phyloP scores from a whole-genome alignment of 768 basidiomycete species.

The Coprinopsis sp. region DNA sequence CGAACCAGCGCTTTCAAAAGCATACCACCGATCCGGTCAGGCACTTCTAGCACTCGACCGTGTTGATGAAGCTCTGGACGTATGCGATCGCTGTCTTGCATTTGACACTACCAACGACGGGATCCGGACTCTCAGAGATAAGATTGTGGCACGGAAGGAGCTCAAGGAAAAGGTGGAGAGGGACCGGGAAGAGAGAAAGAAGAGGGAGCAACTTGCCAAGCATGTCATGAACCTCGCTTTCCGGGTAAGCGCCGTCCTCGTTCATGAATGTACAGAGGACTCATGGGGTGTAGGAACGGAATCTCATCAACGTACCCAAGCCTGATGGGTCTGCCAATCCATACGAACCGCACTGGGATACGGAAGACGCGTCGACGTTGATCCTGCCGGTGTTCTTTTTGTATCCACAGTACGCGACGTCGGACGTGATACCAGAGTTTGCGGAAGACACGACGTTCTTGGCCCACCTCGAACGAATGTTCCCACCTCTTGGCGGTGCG shows the following conservation, averaged over 20 bases:
- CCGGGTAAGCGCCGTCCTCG: slow-evolving; percentile 41
- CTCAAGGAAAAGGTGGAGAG: slow-evolving; percentile 48
- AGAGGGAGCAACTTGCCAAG: slow-evolving; percentile 49
- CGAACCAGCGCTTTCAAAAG: slow-evolving; percentile 72
- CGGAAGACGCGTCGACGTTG: slow-evolving; percentile 56
- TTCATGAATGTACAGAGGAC: slow-evolving; percentile 6
- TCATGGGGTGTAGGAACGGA: slow-evolving; percentile 55
- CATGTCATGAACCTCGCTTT: slow-evolving; percentile 54
- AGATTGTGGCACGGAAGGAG: slow-evolving; percentile 40
- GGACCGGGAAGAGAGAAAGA: slow-evolving; percentile 45
- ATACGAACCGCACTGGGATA: slow-evolving; percentile 61
- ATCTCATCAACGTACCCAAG: slow-evolving; percentile 54
- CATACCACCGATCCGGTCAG: slow-evolving; percentile 78
- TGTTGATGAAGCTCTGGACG: slow-evolving; percentile 79
- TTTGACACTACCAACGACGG: slow-evolving; percentile 56
- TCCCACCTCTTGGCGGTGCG: slow-evolving; percentile 61
- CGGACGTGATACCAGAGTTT: slow-evolving; percentile 86
- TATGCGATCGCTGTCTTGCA: slow-evolving; percentile 62
- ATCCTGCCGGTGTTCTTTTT: slow-evolving; percentile 88
- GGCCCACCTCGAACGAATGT: slow-evolving; percentile 76
- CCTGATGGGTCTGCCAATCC: slow-evolving; percentile 51
- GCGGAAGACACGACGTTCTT: slow-evolving; percentile 80
- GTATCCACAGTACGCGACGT: slow-evolving; percentile 85
- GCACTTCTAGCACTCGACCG: slow-evolving; percentile 74
- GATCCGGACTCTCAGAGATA: slow-evolving; percentile 45